Base-by-base conservation (phyloP, 345 rosid genomes). In the Lepidium sativum region DNA sequence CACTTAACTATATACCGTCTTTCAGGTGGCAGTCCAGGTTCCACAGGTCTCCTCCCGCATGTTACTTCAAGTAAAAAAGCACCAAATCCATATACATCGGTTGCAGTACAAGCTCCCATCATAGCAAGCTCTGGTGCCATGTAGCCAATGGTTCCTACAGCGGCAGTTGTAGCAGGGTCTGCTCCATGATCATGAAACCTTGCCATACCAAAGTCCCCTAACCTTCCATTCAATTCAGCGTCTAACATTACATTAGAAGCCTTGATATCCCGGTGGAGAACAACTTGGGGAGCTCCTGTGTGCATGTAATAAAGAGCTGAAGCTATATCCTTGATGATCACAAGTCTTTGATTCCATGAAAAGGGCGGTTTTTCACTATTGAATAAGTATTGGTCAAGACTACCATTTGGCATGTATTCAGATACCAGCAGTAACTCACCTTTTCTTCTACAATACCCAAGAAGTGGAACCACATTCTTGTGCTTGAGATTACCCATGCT, bases 201-300 rank as follows among this genome's bases (percentile, higher is more conserved):
- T 1, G 84, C 75, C 41, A 84, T 81, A 45, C 86, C 86, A 43
- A 78, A 84, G 48, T 84, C 86, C 21, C 81, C 84, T 18, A 84
- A 70, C 31, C 78, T 69, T 25, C 80, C 83, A 48, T 77, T 76
- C 12, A 65, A 61, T 18, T 77, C 70, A 4, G 66, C 65, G 31
- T 83, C 85, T 34, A 79, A 57, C 41, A 79, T 69, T 43, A 79
- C 66, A 43, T 82, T 82, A 60, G 75, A 74, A 8, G 83, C 81
- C 53, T 82, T 82, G 39, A 82, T 69, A 41, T 82, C 86, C 38
- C 86, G 54, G 10, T 81, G 85, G 14, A 79, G 68, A 34, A 82
- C 80, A 50, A 80, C 80, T 64, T 82, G 80, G 2, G 73, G 80
- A 70, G 80, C 75, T 41, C 71, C 82, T 61, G 75, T 79, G 44